Evolutionary conservation across 148 eudicot genomes (phyloP), one percentile per base, ranked within the genome.

Genomic region (Chenopodium quinoa): DNA sequence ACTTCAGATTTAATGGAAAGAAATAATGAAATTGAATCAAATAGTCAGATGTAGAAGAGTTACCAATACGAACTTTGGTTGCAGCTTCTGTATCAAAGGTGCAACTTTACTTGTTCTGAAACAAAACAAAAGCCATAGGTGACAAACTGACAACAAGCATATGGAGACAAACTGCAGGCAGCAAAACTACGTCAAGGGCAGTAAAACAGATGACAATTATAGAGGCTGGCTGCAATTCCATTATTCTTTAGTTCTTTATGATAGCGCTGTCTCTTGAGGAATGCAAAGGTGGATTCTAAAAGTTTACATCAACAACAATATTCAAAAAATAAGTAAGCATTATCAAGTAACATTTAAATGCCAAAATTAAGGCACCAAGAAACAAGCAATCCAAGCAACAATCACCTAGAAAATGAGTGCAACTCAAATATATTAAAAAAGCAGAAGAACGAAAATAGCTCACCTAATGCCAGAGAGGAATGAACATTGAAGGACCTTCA

Each of bases 401-500:
- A 11, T 22, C 20, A 17, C 47, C 40, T 47, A 32, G 12, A 29
- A 77, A 23, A 29, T 77, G 31, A 37, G 34, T 47, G 44, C 13
- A 69, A 19, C 22, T 37, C 10, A 37, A 13, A 69, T 58, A 13
- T 16, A 68, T 17, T 29, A 62, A 70, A 7, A 22, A 65, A 25
- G 13, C 54, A 50, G 0, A 14, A 58, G 32, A 29, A 22, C 2
- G 29, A 34, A 9, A 23, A 16, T n/a, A 5, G 31, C 86, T 78
- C 78, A 91, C 98, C 85, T 85, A 78, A 95, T 85, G 73, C 97
- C 95, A 27, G 97, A 91, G 66, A 89, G 91, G 84, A 95, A 93
- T 48, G 99, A 93, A 78, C 97, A 95, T 63, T 95, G 93, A 76
- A 93, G 91, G 83, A 92, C 88, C 83, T 89, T 92, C 91, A 95